Evolutionary conservation across 768 basidiomycete genomes (phyloP).

Genomic region (Steccherinum ochraceum): DNA sequence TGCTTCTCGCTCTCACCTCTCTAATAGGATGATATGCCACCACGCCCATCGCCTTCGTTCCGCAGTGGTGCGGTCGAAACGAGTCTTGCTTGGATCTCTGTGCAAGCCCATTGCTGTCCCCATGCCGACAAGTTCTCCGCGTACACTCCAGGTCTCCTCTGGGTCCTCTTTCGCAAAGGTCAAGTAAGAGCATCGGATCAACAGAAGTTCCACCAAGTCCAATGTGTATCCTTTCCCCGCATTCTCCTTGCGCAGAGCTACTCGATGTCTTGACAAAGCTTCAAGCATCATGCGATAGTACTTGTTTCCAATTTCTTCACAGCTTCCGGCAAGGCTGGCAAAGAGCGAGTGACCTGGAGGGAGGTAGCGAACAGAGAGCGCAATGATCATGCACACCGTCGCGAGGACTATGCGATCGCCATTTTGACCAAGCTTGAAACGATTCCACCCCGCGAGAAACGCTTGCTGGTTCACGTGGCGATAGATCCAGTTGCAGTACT

Average conservation of each 20-base stretch:
- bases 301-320: constrained; percentile 55
- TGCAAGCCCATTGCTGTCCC: constrained; percentile 81
- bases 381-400: constrained; percentile 70
- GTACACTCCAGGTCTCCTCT: constrained; percentile 75
- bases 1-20: too few relatives aligned
- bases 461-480: constrained; percentile 63
- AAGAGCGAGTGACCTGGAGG: constrained; percentile 60
- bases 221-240: constrained; percentile 31
- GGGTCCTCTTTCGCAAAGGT: constrained; percentile 68
- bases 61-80: constrained; percentile 60
- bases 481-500: constrained; percentile 86
- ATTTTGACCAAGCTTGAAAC: constrained; percentile 61
- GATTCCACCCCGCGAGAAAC: constrained; percentile 62
- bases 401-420: constrained; percentile 66
- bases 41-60: constrained; percentile 84
- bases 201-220: constrained; percentile 70
- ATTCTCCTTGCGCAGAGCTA: constrained; percentile 31
- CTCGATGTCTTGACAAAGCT: constrained; percentile 55
- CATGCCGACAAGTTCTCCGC: constrained; percentile 68
- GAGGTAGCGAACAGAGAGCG: constrained; percentile 66
- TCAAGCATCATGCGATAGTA: constrained; percentile 66
- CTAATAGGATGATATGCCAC: constrained; percentile 83
- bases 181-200: constrained; percentile 67
- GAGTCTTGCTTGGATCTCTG: constrained; percentile 78
- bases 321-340: constrained; percentile 39